Evolutionary conservation across 441 rosid genomes (phyloP), one percentile per base, ranked within the genome.

Genomic region (Euphorbia schlechtendalii): DNA sequence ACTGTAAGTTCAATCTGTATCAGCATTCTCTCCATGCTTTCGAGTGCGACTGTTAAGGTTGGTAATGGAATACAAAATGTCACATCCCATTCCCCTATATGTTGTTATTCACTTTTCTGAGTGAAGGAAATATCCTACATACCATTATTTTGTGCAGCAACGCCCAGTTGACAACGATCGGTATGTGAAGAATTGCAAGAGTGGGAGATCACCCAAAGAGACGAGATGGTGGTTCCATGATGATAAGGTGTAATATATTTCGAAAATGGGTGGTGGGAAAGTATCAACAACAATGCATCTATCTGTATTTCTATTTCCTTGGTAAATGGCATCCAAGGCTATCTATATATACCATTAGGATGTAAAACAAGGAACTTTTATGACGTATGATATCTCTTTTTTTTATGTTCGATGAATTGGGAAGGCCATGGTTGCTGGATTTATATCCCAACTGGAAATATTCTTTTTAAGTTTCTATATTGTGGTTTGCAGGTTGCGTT

Each of bases 201-300:
- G 84, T 57, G 97, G 99, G 14, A 83, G 92, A 63, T 93, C 99
- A 71, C 99, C 97, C 0, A 93, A 90, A 82, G 96, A 93, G 81
- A 90, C 99, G 36, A 84, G 91, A 78, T 93, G 99, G 99, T 81
- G 97, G 84, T 93, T 90, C 83, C 97, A 93, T 61, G 97, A 93
- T 45, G 99, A 93, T 53, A 90, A 93, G 82, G 95, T 93, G 64
- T 93, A 81, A 57, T 56, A n/a, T 40, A 18, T 46, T 15, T 36
- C 73, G 73, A 78, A 7, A 71, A 56, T 57, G 54, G 60, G 58
- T 58, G 21, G 17, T 9, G 43, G 36, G 38, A 54, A 8, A 52
- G 63, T 43, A 54, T 17, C 27, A 48, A 43, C 63, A 14, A 21
- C 63, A 14, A 20, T n/a, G n/a, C n/a, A n/a, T n/a, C n/a, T n/a